Percentiles rank a stretch among this genome's conserved stretches.
phyloP scores from a whole-genome alignment of 805 yeast genomes.

The Nakazawaea siamensis region DNA sequence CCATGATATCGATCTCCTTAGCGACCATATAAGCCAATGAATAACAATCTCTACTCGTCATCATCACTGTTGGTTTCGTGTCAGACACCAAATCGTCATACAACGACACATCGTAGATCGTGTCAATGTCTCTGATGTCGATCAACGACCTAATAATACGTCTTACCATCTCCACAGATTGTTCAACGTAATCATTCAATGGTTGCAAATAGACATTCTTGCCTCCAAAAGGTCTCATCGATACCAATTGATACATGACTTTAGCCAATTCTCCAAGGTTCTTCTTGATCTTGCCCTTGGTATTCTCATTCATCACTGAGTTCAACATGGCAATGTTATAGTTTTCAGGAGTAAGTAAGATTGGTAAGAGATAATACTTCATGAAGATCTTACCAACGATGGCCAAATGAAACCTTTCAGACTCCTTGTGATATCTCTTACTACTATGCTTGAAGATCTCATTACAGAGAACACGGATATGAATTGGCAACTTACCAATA shows the following conservation, averaged over 20 bases:
- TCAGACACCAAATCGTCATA: slow-evolving; percentile 58
- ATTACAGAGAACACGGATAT: slow-evolving; percentile 46
- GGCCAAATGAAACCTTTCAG: slow-evolving; percentile 52
- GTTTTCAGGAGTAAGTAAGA: slow-evolving; percentile 45
- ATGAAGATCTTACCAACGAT: slow-evolving; percentile 61
- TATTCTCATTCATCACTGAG: slow-evolving; percentile 1
- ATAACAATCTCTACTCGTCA: slow-evolving; percentile 37
- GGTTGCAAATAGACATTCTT: slow-evolving; percentile 70
- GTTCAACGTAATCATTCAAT: slow-evolving; percentile 59
- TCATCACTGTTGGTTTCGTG: slow-evolving; percentile 34
- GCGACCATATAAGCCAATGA: slow-evolving; percentile 32
- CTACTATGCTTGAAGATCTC: slow-evolving; percentile 23
- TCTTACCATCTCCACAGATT: slow-evolving; percentile 39
- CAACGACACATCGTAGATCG: slow-evolving; percentile 49
- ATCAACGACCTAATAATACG: slow-evolving; percentile 38
- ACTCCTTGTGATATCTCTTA: slow-evolving; percentile 45
- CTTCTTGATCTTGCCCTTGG: slow-evolving; percentile 20
- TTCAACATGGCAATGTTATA: slow-evolving; percentile 36
- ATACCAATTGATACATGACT: slow-evolving; percentile 55
- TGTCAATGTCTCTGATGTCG: slow-evolving; percentile 48
- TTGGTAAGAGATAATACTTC: slow-evolving; percentile 39
- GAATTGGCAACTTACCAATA: slow-evolving; percentile 43
- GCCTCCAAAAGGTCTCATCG: slow-evolving; percentile 57
- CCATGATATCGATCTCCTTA: slow-evolving; percentile 32
- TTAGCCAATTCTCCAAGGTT: slow-evolving; percentile 52